Conservation (phyloP, 192 early-diverging fungal species). For the Coemansia sp. region DNA sequence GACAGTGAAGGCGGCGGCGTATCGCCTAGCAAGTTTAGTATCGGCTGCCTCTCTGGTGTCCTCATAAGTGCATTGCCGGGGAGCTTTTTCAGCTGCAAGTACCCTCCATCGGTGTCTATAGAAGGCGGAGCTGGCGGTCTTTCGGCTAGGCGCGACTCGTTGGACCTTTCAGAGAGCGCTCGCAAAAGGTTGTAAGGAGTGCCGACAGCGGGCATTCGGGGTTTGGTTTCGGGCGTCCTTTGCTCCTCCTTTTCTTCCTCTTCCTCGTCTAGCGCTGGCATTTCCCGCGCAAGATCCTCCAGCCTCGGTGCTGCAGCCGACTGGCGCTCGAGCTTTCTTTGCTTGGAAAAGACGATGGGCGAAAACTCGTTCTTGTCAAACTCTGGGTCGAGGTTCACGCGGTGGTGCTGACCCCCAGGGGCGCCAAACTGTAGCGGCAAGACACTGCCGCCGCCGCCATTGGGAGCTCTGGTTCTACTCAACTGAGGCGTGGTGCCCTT, state of each 20-base stretch:
- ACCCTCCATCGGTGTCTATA: not conserved
- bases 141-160: slow-evolving; percentile 14
- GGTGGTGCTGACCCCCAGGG: not conserved
- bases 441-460: not conserved
- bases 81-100: not conserved
- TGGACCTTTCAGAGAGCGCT: slow-evolving; percentile 33
- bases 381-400: slow-evolving; percentile 10
- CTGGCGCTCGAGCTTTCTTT: not conserved
- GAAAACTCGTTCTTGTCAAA: slow-evolving; percentile 33
- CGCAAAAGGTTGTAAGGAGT: slow-evolving; percentile 27
- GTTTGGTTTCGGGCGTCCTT: slow-evolving; percentile 18
- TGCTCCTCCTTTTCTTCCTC: not conserved
- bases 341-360: slow-evolving; percentile 26
- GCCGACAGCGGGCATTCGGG: slow-evolving; percentile 2
- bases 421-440: not conserved
- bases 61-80: not conserved
- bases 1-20: slow-evolving; percentile 1
- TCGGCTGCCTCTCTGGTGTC: slow-evolving; percentile 23
- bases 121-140: not conserved
- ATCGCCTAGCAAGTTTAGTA: not conserved
- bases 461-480: not conserved
- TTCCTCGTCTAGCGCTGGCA: not conserved
- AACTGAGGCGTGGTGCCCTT: slow-evolving; percentile 10
- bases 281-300: slow-evolving; percentile 7
- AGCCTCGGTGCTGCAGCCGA: not conserved